A percentile compares a stretch with the other conserved stretches of the same genome.
Evolutionary conservation across 108 stramenopile genomes (phyloP).

Genomic region (Nitzschia sp.): DNA sequence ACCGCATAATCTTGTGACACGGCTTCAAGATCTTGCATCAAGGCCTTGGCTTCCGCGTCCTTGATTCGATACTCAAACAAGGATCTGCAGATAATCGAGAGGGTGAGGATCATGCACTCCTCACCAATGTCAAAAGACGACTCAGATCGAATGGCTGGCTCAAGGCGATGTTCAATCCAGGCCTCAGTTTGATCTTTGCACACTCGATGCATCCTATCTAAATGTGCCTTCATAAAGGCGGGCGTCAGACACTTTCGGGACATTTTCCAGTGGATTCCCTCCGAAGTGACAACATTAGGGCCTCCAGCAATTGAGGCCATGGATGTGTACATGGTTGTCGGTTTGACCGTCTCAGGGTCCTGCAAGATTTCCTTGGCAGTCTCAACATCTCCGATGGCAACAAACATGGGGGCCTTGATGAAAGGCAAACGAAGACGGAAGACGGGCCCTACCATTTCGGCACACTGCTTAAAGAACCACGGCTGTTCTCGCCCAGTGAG

Average conservation of each 20-base stretch:
- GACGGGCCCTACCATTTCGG: slow-evolving; percentile 22
- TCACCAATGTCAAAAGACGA: slow-evolving; percentile 36
- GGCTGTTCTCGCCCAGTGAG: slow-evolving; percentile 18
- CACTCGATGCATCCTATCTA: slow-evolving; percentile 42
- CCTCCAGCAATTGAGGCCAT: slow-evolving; percentile 30
- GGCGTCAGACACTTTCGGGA: slow-evolving; percentile 41
- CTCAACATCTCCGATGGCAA: slow-evolving; percentile 41
- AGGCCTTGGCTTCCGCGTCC: slow-evolving; percentile 15
- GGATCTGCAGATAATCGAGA: slow-evolving; percentile 45
- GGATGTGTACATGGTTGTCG: slow-evolving; percentile 12
- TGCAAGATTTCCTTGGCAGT: slow-evolving; percentile 42
- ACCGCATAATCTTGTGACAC: slow-evolving; percentile 16
- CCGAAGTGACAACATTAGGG: slow-evolving; percentile 35
- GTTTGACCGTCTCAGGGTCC: slow-evolving; percentile 35
- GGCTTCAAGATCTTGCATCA: slow-evolving; percentile 24
- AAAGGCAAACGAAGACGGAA: slow-evolving; percentile 35
- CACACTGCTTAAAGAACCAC: slow-evolving; percentile 32
- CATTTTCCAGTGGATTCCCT: slow-evolving; percentile 48
- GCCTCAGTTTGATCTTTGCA: slow-evolving; percentile 33
- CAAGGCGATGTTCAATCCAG: slow-evolving; percentile 40
- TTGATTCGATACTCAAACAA: slow-evolving; percentile 54
- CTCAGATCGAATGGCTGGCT: slow-evolving; percentile 11
- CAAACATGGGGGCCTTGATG: slow-evolving; percentile 26
- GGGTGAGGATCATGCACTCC: slow-evolving; percentile 46
- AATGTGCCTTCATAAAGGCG: slow-evolving; percentile 38